Evolutionary conservation across 2,329 filamentous ascomycete species (phyloP), one percentile per base, ranked within the genome.

Genomic region (Talaromyces sp.): DNA sequence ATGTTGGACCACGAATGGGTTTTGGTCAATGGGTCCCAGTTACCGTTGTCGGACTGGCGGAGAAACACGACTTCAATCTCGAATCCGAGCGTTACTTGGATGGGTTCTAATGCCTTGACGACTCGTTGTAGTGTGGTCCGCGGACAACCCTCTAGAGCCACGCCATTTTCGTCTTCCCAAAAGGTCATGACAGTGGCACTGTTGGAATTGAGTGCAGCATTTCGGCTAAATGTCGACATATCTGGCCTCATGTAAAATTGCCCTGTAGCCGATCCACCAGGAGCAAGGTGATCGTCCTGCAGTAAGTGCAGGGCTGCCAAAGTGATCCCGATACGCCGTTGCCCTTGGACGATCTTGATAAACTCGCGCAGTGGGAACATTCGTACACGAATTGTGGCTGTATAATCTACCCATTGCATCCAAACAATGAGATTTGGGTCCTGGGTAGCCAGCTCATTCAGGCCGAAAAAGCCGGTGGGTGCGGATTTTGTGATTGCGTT

Each of bases 61-160:
- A 94, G 78, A 65, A 96, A 87, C 1, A 90, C 82, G 9, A 95
- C 85, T 73, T 96, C 91, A 47, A 96, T 86, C 73, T 96, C 92
- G 66, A 95, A 96, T 0, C 91, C 92, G 16, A 92, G 75, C 0
- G 88, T 79, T 55, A 92, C 85, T 3, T 80, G 74, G 2, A 91
- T 78, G 1, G 75, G 67, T 10, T 81, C 76, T 0, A 89, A 83
- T 5, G 76, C 75, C 0, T 82, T 76, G 1, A 88, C 70, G 0
- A 87, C 78, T 3, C 75, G 78, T 59, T 85, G 77, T 59, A 96
- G 78, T 61, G 88, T 72, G 50, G 85, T 79, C 60, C 90, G 83
- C 0, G 91, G 90, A 67, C 91, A 96, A 0, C 87, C 75, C 9
- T 73, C 64, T 1, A 86, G 77, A 0, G 75, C 71, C 0, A 78